phyloP scores from a whole-genome alignment of 768 basidiomycete genomes.

The Pulveroboletus sp. region DNA sequence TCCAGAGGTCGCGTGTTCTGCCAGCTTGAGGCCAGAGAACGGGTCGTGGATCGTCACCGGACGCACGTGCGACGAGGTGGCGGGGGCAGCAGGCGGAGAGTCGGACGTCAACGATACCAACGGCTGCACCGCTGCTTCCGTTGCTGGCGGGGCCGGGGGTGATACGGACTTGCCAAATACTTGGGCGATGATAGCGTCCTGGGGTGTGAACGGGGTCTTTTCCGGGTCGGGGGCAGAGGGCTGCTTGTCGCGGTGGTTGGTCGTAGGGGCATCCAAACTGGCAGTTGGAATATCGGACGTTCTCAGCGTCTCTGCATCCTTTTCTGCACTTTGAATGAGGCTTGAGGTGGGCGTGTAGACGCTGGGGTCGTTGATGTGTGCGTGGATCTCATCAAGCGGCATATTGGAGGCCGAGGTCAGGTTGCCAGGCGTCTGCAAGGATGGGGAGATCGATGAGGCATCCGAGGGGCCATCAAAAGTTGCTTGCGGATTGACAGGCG shows the following conservation, averaged over 20 bases:
- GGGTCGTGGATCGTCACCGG: constrained; percentile 30
- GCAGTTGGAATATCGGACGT: constrained; percentile 10
- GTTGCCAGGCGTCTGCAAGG: constrained; percentile 6
- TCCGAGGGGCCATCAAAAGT: constrained; percentile 3
- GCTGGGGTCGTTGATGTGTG: constrained; percentile 26
- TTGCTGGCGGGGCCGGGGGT: neutral
- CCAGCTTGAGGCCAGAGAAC: constrained; percentile 28
- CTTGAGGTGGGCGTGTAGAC: constrained; percentile 17
- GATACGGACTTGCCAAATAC: constrained; percentile 17
- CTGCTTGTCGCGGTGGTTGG: constrained; percentile 1
- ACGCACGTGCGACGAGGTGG: neutral
- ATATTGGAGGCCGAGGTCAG: constrained; percentile 18
- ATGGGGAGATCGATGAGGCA: constrained; percentile 15
- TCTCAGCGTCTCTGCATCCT: constrained; percentile 5
- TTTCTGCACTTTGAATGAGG: constrained; percentile 14
- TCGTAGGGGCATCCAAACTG: constrained; percentile 3
- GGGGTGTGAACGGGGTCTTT: constrained; percentile 43
- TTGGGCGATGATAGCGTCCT: constrained; percentile 59
- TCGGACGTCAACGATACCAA: constrained; percentile 15
- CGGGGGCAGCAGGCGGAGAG: constrained; percentile 12
- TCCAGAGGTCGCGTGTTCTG: constrained; percentile 16
- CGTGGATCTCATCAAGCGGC: constrained; percentile 22
- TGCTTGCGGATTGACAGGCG: neutral
- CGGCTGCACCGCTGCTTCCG: constrained; percentile 8
- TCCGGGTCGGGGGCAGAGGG: neutral